phyloP scores from a whole-genome alignment of 139 green algal genomes.

The Pedinophyceae sp. region DNA sequence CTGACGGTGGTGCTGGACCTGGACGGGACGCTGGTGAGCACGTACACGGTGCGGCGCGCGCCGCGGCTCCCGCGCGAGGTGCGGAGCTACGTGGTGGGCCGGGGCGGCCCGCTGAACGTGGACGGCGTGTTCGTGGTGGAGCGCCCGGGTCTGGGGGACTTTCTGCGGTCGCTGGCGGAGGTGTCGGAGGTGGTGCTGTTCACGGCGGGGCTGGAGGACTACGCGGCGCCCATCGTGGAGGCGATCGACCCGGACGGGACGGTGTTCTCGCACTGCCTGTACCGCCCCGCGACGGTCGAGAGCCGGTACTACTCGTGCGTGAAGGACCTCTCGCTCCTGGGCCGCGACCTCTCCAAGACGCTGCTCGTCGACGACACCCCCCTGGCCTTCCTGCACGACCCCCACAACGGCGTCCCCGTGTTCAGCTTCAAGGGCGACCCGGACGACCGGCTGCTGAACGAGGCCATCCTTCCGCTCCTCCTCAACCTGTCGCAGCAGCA shows the following conservation, averaged over 20 bases:
- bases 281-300: slow-evolving; percentile 26
- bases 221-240: slow-evolving; percentile 61
- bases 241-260: slow-evolving; percentile 32
- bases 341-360: slow-evolving; percentile 38
- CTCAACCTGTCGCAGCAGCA: slow-evolving; percentile 21
- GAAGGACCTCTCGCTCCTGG: slow-evolving; percentile 67
- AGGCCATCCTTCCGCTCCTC: slow-evolving; percentile 67
- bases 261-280: slow-evolving; percentile 28
- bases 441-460: slow-evolving; percentile 54
- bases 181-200: slow-evolving; percentile 68
- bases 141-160: slow-evolving; percentile 54
- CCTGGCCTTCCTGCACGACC: slow-evolving; percentile 69
- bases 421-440: slow-evolving; percentile 58
- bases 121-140: slow-evolving; percentile 68
- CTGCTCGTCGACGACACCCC: slow-evolving; percentile 84
- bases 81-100: slow-evolving; percentile 44
- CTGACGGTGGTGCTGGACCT: slow-evolving; percentile 75
- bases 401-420: slow-evolving; percentile 71
- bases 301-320: slow-evolving; percentile 61
- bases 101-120: slow-evolving; percentile 53
- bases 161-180: slow-evolving; percentile 35
- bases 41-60: slow-evolving; percentile 50
- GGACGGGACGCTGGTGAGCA: slow-evolving; percentile 66
- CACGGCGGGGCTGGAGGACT: slow-evolving; percentile 76
- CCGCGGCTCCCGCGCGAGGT: slow-evolving; percentile 33